phyloP scores from a whole-genome alignment of 2,329 filamentous ascomycete species.

The Laburnicola sp. region DNA sequence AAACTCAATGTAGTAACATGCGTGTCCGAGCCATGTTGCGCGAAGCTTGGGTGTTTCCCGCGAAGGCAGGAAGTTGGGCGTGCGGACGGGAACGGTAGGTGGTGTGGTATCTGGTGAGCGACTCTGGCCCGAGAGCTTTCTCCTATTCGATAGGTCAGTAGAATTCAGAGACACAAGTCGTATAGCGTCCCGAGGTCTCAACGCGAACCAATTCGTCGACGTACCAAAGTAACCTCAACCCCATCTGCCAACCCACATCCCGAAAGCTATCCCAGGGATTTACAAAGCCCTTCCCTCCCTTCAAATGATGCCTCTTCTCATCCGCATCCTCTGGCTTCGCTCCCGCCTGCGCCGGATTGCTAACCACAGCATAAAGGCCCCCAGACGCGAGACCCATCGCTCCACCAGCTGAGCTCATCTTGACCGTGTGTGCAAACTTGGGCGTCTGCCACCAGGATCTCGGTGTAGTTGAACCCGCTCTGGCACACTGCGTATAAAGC shows the following conservation, averaged over 20 bases:
- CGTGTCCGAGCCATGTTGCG: slow-evolving; percentile 93
- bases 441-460: slow-evolving; percentile 24
- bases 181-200: neutral
- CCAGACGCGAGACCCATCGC: slow-evolving; percentile 27
- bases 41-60: slow-evolving; percentile 66
- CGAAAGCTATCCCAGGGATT: slow-evolving; percentile 62
- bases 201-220: slow-evolving; percentile 9
- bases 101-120: slow-evolving; percentile 65
- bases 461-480: neutral
- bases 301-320: slow-evolving; percentile 55
- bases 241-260: slow-evolving; percentile 43
- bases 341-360: slow-evolving; percentile 44
- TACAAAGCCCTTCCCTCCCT: slow-evolving; percentile 57
- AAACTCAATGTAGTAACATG: slow-evolving; percentile 91
- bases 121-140: slow-evolving; percentile 54
- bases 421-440: slow-evolving; percentile 27
- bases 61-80: slow-evolving; percentile 66
- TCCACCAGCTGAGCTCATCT: slow-evolving; percentile 36
- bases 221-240: slow-evolving; percentile 46
- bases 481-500: neutral
- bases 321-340: slow-evolving; percentile 51
- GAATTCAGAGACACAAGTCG: slow-evolving; percentile 2
- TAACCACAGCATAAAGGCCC: slow-evolving; percentile 47
- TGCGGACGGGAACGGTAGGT: slow-evolving; percentile 67
- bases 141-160: slow-evolving; percentile 30